phyloP scores from a whole-genome alignment of 129 eudicot genomes.

The Logfia minima region DNA sequence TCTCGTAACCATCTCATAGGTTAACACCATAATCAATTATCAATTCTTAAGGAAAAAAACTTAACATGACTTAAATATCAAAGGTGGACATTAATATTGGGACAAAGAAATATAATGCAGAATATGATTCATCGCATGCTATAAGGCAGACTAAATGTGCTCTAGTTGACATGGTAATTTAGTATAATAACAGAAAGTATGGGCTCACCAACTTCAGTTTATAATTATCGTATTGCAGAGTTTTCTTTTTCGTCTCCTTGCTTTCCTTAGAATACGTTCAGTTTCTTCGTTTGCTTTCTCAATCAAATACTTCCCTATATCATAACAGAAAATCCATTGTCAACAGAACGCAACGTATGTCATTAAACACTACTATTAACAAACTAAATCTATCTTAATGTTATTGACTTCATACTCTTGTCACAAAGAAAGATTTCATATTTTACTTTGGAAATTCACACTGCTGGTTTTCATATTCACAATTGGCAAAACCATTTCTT shows the following conservation, averaged over 20 bases:
- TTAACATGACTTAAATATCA: neutral
- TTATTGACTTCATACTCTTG: neutral
- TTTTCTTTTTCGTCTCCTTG: slow-evolving; percentile 90
- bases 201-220: slow-evolving; percentile 55
- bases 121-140: neutral
- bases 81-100: neutral
- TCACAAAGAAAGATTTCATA: neutral
- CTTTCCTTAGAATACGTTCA: slow-evolving; percentile 70
- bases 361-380: neutral
- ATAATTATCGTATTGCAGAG: slow-evolving; percentile 51
- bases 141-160: neutral
- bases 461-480: neutral
- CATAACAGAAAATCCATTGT: slow-evolving; percentile 25
- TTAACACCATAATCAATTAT: neutral
- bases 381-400: neutral
- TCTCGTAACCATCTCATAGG: neutral
- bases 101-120: neutral
- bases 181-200: slow-evolving; percentile 15
- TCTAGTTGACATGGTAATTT: neutral
- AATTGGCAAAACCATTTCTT: neutral
- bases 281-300: slow-evolving; percentile 62
- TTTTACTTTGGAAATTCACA: neutral
- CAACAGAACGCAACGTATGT: slow-evolving; percentile 12
- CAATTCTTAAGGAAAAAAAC: neutral
- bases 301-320: slow-evolving; percentile 40